Base-by-base conservation (phyloP, 805 yeast species). In the Candida ascalaphidarum region DNA sequence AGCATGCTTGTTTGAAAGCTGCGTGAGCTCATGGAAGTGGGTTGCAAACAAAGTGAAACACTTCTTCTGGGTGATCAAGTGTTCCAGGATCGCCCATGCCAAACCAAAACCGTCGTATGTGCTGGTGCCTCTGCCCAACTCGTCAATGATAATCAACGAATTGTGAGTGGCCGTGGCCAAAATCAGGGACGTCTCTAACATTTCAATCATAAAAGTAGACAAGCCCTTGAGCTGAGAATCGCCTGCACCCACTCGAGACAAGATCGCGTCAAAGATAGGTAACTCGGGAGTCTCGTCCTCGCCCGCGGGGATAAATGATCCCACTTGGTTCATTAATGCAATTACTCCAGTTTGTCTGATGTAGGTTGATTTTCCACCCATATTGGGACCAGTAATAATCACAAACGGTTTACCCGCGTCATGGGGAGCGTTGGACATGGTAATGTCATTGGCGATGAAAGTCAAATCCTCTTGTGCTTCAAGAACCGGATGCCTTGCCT, bases 211-310 rank as follows among this genome's bases (percentile, higher is more conserved):
- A 45, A 92, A 92, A 0, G 98, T 92, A 1, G 97, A 88, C 17
- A 92, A 84, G 15, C 98, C 98, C 54, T 89, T 88, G 47, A 92
- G 65, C 55, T 92, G 98, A 1, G 96, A 89, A 52, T 92, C 98
- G 9, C 96, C 94, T 3, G 98, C 97, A 8, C 98, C 98, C n/a
- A 92, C 96, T 48, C 98, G 75, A 10, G 97, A 94, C 34, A 92
- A 67, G 4, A 92, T 80, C 2, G 95, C 85, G 55, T 92, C 98
- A 36, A 89, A 85, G 2, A 92, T 64, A 9, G 85, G 76, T 15
- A 92, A 51, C 43, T 84, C 88, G 0, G 96, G 88, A 3, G 35
- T 34, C 7, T 26, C 33, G 8, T 35, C 37, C 5, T 43, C 54
- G 22, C 62, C 65, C 35, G 81, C 79, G 2, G 98, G 98, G 15